phyloP scores from a whole-genome alignment of 164 flowering plant species.

The Cinnamomum chago region DNA sequence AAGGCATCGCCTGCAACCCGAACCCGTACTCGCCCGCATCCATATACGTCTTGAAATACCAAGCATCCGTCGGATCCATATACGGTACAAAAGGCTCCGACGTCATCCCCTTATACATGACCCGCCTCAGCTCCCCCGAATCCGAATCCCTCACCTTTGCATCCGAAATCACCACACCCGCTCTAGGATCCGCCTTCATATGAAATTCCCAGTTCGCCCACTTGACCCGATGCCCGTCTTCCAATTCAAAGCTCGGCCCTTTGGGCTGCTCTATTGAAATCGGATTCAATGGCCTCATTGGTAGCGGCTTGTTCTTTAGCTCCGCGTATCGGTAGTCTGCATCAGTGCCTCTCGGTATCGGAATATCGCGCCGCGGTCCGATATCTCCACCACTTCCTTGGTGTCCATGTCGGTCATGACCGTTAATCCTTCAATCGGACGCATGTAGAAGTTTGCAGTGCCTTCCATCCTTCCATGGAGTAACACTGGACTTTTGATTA shows the following conservation, averaged over 20 bases:
- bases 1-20: slow-evolving; percentile 77
- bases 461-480: slow-evolving; percentile 55
- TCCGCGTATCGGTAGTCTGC: slow-evolving; percentile 66
- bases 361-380: slow-evolving; percentile 55
- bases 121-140: slow-evolving; percentile 49
- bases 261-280: slow-evolving; percentile 62
- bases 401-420: slow-evolving; percentile 71
- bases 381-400: slow-evolving; percentile 51
- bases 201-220: slow-evolving; percentile 99
- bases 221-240: slow-evolving; percentile 59
- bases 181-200: slow-evolving; percentile 81
- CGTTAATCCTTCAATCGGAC: slow-evolving; percentile 90
- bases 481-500: slow-evolving; percentile 83
- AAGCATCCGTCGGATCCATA: slow-evolving; percentile 89
- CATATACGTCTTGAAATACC: slow-evolving; percentile 97
- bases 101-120: slow-evolving; percentile 80
- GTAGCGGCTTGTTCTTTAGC: slow-evolving; percentile 3
- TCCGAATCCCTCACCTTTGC: slow-evolving; percentile 65
- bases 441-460: slow-evolving; percentile 89
- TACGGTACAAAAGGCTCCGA: slow-evolving; percentile 94
- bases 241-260: slow-evolving; percentile 62
- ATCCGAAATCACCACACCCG: slow-evolving; percentile 69
- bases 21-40: slow-evolving; percentile 98
- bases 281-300: slow-evolving; percentile 36
- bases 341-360: slow-evolving; percentile 56